Evolutionary conservation across 2,329 filamentous ascomycete genomes (phyloP).

Genomic region (Paracoccidioides lutzii): DNA sequence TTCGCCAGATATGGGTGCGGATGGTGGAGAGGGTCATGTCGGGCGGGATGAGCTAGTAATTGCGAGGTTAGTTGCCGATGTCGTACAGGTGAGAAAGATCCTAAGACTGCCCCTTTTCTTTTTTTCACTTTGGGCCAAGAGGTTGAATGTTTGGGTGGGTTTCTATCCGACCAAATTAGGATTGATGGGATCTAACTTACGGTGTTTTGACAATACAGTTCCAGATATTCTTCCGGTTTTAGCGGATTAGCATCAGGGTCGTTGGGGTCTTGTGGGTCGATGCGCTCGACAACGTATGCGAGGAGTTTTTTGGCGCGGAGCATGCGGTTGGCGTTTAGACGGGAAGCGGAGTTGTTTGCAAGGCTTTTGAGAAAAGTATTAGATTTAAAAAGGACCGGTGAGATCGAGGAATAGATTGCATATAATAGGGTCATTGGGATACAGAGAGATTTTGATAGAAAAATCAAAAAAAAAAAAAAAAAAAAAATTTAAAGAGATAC

Average conservation of each 20-base stretch:
- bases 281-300: conserved; percentile 79
- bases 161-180: background rate
- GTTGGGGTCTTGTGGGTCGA: conserved; percentile 55
- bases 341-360: conserved; percentile 53
- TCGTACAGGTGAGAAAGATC: background rate
- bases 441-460: background rate
- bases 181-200: conserved; percentile 39
- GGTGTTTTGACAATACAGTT: conserved; percentile 88
- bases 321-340: conserved; percentile 95
- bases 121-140: background rate
- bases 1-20: conserved; percentile 84
- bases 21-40: conserved; percentile 92
- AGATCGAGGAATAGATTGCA: no score
- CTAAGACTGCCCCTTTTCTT: background rate
- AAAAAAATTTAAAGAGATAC: conserved; percentile 11
- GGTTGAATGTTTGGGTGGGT: background rate
- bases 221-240: conserved; percentile 82
- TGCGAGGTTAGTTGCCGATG: background rate
- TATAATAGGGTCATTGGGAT: no score
- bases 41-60: conserved; percentile 42
- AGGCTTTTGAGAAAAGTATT: background rate
- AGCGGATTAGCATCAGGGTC: conserved; percentile 46
- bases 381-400: background rate
- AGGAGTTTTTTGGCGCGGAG: conserved; percentile 88
- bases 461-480: background rate